Conservation (phyloP, 345 rosid species). For the Moringa oleifera region DNA sequence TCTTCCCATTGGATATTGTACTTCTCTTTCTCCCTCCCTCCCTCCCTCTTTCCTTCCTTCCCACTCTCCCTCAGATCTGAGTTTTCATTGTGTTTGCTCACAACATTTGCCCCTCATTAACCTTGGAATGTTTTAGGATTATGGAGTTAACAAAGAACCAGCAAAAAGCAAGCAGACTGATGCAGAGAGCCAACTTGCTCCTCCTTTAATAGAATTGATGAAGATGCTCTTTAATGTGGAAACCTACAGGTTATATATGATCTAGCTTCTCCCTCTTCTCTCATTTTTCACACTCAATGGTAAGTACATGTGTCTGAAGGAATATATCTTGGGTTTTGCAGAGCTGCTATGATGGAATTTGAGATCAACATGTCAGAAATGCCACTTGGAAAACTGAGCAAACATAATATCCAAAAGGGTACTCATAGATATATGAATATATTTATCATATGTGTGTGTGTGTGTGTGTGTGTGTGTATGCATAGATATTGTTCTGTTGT, state of each 20-base stretch:
- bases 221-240: constrained; percentile 92
- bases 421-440: constrained; percentile 1
- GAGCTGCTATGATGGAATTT: constrained; percentile 98
- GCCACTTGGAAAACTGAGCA: constrained; percentile 98
- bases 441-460: too few relatives aligned
- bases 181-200: constrained; percentile 60
- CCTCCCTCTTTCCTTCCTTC: too few relatives aligned
- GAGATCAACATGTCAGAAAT: constrained; percentile 96
- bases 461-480: constrained; percentile 5
- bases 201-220: constrained; percentile 64
- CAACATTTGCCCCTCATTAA: background rate
- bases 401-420: constrained; percentile 86
- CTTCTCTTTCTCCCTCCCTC: constrained; percentile 9
- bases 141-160: constrained; percentile 70
- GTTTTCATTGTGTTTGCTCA: background rate
- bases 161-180: constrained; percentile 35
- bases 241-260: constrained; percentile 58
- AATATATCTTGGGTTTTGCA: constrained; percentile 32
- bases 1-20: constrained; percentile 94
- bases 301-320: constrained; percentile 9
- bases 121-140: constrained; percentile 51
- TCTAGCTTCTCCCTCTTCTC: background rate
- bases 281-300: background rate
- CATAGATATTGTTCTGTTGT: background rate
- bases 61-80: too few relatives aligned